Evolutionary conservation across 495 filamentous ascomycete species (phyloP).

Genomic region (Xylaria curta): DNA sequence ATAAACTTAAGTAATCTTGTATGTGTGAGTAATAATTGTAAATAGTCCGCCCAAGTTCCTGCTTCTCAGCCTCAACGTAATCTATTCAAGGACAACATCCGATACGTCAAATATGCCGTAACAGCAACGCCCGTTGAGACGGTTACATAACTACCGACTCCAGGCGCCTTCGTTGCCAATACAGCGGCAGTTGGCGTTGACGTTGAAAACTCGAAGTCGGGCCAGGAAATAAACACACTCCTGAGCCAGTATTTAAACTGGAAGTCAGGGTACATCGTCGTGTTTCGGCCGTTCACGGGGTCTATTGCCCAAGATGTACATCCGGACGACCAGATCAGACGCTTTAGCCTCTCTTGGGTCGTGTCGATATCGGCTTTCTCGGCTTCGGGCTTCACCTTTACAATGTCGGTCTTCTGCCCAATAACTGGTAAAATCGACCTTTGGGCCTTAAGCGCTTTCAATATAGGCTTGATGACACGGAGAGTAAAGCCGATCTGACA

Average conservation of each 20-base stretch:
- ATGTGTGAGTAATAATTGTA: not conserved
- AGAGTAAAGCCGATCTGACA: constrained; percentile 62
- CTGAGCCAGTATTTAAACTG: constrained; percentile 45
- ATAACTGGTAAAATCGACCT: constrained; percentile 44
- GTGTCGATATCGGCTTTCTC: constrained; percentile 49
- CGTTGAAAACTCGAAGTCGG: constrained; percentile 35
- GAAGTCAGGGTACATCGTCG: constrained; percentile 55
- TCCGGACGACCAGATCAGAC: constrained; percentile 53
- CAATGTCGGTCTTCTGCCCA: constrained; percentile 21
- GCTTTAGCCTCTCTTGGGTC: constrained; percentile 49
- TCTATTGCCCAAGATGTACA: constrained; percentile 40
- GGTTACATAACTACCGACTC: constrained; percentile 3
- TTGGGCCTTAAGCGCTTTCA: constrained; percentile 47
- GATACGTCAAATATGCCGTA: constrained; percentile 8
- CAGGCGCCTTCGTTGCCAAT: constrained; percentile 8
- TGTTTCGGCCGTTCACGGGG: constrained; percentile 52
- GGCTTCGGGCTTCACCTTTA: constrained; percentile 47
- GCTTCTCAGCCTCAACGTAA: not conserved
- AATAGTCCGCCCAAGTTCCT: not conserved
- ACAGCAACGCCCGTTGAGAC: constrained; percentile 16
- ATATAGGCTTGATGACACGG: constrained; percentile 57
- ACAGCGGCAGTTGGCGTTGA: constrained; percentile 9
- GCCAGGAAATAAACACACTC: constrained; percentile 47
- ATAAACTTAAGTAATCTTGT: not conserved
- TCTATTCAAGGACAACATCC: not conserved